Evolutionary conservation across 2,329 filamentous ascomycete species (phyloP).

Genomic region (Blumeriella jaapii): DNA sequence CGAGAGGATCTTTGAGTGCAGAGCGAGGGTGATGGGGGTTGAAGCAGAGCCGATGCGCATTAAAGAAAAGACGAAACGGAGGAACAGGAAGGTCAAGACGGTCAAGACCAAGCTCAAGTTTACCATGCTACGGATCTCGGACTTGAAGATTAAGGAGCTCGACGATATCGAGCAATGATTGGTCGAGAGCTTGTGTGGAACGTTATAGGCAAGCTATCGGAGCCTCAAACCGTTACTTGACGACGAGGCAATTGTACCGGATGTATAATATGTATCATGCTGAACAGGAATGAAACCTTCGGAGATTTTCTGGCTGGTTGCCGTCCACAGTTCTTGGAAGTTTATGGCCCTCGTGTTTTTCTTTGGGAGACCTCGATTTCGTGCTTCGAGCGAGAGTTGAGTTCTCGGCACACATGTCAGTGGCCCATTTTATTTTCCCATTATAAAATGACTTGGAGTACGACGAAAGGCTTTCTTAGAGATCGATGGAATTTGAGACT

Average conservation of each 20-base stretch:
- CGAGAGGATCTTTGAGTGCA: conserved; percentile 71
- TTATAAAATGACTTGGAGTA: no score
- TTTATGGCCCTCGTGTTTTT: not conserved
- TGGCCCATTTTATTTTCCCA: no score
- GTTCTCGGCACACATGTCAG: no score
- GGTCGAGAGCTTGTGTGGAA: no score
- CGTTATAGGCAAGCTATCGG: no score
- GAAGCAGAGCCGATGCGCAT: conserved; percentile 70
- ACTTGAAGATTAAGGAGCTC: conserved; percentile 44
- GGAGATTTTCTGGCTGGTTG: not conserved
- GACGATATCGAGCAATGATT: conserved; percentile 30
- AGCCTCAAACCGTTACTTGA: not conserved
- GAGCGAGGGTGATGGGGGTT: conserved; percentile 72
- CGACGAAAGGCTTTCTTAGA: no score
- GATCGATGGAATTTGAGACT: no score
- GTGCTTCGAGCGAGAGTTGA: no score
- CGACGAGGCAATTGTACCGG: conserved; percentile 1
- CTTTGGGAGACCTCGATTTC: no score
- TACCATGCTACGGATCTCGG: conserved; percentile 75
- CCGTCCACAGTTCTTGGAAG: no score
- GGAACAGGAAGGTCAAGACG: conserved; percentile 58
- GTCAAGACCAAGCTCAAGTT: conserved; percentile 85
- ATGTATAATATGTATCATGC: conserved; percentile 6
- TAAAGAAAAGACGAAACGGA: conserved; percentile 74
- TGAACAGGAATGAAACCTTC: not conserved